Percentiles rank a stretch among this genome's conserved stretches.
These are phyloP conservation scores for Kuraishia capsulata DNA, from an alignment of 805 yeast species.

Conservation along the genomic window DNA sequence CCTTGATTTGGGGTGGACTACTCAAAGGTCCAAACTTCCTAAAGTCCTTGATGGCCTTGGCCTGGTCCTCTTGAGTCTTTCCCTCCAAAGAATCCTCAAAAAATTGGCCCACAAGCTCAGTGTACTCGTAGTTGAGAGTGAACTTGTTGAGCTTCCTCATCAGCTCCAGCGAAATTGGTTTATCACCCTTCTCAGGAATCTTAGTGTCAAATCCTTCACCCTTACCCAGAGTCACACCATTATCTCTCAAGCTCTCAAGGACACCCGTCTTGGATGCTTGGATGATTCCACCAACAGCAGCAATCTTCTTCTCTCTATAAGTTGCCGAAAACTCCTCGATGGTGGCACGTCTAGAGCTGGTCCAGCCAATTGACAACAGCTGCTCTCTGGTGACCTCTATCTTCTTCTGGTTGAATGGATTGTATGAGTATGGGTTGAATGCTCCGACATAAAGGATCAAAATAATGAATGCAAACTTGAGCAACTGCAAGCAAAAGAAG, in stretches of 20 bases:
- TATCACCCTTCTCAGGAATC: slow-evolving; percentile 29
- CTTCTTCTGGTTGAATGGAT: slow-evolving; percentile 25
- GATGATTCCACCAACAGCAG: slow-evolving; percentile 65
- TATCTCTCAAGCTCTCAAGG: slow-evolving; percentile 44
- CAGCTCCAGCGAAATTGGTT: slow-evolving; percentile 22
- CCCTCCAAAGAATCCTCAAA: slow-evolving; percentile 28
- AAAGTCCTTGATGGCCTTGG: slow-evolving; percentile 45
- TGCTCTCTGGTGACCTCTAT: slow-evolving; percentile 37
- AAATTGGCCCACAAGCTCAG: slow-evolving; percentile 38
- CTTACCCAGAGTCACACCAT: slow-evolving; percentile 53
- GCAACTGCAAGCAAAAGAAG: slow-evolving; percentile 64
- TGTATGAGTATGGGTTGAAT: slow-evolving; percentile 63
- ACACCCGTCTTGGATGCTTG: slow-evolving; percentile 70
- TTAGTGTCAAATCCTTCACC: slow-evolving; percentile 79
- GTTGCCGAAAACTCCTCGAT: slow-evolving; percentile 61
- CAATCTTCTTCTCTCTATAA: slow-evolving; percentile 56
- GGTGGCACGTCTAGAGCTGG: slow-evolving; percentile 76
- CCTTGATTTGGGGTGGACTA: slow-evolving; percentile 29
- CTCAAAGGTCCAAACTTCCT: slow-evolving; percentile 59
- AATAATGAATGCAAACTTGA: slow-evolving; percentile 52
- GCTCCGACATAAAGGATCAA: slow-evolving; percentile 58
- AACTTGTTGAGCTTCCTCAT: slow-evolving; percentile 32
- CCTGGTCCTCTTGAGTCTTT: slow-evolving; percentile 27
- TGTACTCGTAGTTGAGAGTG: slow-evolving; percentile 45
- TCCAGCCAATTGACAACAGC: slow-evolving; percentile 77